These are phyloP conservation scores for Gracilaria domingensis DNA, from an alignment of 23 red algal species.

Conservation along the genomic window DNA sequence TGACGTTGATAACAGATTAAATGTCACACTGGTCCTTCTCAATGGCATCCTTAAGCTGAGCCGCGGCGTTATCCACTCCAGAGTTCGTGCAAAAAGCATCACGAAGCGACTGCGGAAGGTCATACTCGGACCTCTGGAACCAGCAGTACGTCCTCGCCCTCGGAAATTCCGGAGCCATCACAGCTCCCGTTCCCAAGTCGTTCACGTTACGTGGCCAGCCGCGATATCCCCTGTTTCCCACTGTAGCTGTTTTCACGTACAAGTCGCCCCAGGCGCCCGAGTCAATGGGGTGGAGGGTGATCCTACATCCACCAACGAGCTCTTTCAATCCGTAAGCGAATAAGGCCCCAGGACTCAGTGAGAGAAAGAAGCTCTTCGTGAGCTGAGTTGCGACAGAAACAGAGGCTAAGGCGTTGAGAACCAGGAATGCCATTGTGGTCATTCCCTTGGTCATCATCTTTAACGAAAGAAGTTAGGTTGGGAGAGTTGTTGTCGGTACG, in stretches of 20 bases:
- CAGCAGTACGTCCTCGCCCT: slow-evolving; percentile 19
- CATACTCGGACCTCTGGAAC: background rate
- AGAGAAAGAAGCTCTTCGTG: slow-evolving; percentile 13
- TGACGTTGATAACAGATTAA: background rate
- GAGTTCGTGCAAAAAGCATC: slow-evolving; percentile 9
- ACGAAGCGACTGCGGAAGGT: slow-evolving; percentile 6
- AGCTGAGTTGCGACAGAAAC: background rate
- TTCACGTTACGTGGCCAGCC: slow-evolving; percentile 18
- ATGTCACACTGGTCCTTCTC: slow-evolving; percentile 4
- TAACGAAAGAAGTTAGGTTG: background rate
- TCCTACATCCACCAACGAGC: background rate
- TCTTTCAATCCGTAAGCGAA: background rate
- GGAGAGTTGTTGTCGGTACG: background rate
- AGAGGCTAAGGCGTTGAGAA: background rate
- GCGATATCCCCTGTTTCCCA: background rate
- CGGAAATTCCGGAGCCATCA: slow-evolving; percentile 14
- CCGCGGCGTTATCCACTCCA: slow-evolving; percentile 13
- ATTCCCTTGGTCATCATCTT: slow-evolving; percentile 22
- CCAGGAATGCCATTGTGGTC: background rate
- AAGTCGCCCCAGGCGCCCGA: background rate
- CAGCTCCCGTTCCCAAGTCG: slow-evolving; percentile 8
- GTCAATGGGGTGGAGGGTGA: background rate
- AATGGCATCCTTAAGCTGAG: slow-evolving; percentile 14
- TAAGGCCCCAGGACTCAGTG: background rate
- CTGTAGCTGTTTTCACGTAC: background rate